Conservation (phyloP, 2,329 filamentous ascomycete genomes). For the Diaporthe ilicicola region DNA sequence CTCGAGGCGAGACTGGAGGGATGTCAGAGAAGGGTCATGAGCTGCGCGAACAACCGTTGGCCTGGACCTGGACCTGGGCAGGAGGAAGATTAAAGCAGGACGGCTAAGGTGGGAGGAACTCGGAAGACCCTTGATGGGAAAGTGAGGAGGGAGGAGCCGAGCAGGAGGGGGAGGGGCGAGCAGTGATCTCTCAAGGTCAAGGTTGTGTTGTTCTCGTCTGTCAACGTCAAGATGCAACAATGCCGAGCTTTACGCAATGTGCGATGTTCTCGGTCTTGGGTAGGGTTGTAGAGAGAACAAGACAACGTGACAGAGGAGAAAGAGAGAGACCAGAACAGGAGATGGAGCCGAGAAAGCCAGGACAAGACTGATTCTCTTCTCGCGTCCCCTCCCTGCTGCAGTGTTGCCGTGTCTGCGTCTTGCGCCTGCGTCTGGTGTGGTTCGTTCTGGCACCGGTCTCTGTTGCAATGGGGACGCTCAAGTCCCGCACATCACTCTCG, state of each 20-base stretch:
- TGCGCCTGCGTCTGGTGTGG: conserved; percentile 23
- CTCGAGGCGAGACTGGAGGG: conserved; percentile 40
- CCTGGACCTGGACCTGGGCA: conserved; percentile 37
- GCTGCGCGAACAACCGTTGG: conserved; percentile 36
- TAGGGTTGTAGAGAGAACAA: conserved; percentile 44
- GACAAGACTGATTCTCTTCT: conserved; percentile 24
- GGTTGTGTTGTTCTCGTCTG: conserved; percentile 18
- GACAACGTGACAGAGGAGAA: conserved; percentile 36
- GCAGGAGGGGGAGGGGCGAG: not conserved
- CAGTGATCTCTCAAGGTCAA: conserved; percentile 13
- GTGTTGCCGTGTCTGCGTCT: conserved; percentile 19
- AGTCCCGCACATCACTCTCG: conserved; percentile 32
- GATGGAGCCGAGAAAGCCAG: conserved; percentile 29
- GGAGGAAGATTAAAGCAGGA: conserved; percentile 39
- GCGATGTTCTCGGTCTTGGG: conserved; percentile 24
- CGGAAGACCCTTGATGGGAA: conserved; percentile 22
- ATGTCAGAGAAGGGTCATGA: conserved; percentile 48
- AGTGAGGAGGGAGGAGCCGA: not conserved
- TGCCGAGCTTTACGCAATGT: conserved; percentile 24
- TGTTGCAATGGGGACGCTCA: conserved; percentile 31
- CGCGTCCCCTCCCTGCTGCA: conserved; percentile 26
- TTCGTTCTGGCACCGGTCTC: conserved; percentile 25
- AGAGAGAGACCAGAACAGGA: conserved; percentile 26
- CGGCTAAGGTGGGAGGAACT: conserved; percentile 30
- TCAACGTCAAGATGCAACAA: conserved; percentile 23